These are phyloP conservation scores for Lactarius sp. DNA, from an alignment of 768 basidiomycete species.

Conservation along the genomic window DNA sequence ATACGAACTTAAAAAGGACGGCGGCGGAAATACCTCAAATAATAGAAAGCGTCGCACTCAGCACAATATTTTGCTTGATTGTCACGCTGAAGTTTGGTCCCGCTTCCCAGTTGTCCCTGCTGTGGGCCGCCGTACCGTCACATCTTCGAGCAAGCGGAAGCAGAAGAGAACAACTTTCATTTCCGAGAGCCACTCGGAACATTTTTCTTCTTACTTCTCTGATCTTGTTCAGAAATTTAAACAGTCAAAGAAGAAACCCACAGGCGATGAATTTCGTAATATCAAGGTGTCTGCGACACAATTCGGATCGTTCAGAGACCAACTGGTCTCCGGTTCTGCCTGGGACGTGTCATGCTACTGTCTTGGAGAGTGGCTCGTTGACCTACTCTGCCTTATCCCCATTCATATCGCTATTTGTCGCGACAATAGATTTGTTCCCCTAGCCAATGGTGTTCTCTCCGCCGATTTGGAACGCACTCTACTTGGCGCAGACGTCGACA, in stretches of 20 bases:
- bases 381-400: no score
- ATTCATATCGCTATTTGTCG: no score
- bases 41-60: slow-evolving; percentile 28
- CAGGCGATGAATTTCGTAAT: slow-evolving; percentile 39
- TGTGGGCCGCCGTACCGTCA: background rate
- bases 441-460: slow-evolving; percentile 48
- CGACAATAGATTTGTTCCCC: no score
- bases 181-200: slow-evolving; percentile 35
- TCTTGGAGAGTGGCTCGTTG: no score
- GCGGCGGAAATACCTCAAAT: slow-evolving; percentile 25
- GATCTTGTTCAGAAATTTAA: slow-evolving; percentile 41
- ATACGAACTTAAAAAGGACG: slow-evolving; percentile 48
- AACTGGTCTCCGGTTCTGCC: slow-evolving; percentile 11
- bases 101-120: slow-evolving; percentile 1
- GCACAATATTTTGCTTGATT: slow-evolving; percentile 37
- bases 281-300: slow-evolving; percentile 35
- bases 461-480: slow-evolving; percentile 46
- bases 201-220: background rate
- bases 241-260: slow-evolving; percentile 47
- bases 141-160: slow-evolving; percentile 28
- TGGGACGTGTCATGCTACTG: background rate
- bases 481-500: slow-evolving; percentile 42
- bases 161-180: slow-evolving; percentile 41
- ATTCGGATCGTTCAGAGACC: slow-evolving; percentile 31
- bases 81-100: no score